Evolutionary conservation across 2,329 filamentous ascomycete species (phyloP).

Genomic region (Sporothrix schenckii): DNA sequence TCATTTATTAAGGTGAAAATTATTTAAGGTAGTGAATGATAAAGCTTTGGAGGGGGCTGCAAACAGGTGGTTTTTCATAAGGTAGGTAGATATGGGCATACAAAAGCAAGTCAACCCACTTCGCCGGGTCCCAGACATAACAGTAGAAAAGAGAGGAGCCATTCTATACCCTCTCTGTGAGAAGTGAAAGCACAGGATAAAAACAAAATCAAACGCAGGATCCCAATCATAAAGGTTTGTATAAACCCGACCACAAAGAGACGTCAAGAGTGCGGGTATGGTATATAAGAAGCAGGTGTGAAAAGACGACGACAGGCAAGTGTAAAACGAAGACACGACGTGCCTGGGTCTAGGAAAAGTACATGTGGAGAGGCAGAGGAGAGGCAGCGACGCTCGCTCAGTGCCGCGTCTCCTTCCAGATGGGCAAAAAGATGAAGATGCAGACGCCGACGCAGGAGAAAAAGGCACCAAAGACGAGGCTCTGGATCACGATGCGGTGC

Average conservation of each 20-base stretch:
- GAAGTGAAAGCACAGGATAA: conserved; percentile 2
- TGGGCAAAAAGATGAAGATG: conserved; percentile 50
- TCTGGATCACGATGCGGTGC: conserved; percentile 51
- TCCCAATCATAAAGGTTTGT: conserved; percentile 13
- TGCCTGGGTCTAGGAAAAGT: conserved; percentile 9
- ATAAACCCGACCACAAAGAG: conserved; percentile 1
- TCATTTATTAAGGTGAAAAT: not conserved
- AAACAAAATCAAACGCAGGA: not conserved
- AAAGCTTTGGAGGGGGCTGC: too few species aligned
- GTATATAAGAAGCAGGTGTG: not conserved
- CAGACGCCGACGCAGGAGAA: conserved; percentile 46
- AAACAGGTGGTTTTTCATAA: not conserved
- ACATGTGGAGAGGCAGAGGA: not conserved
- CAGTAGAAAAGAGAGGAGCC: not conserved
- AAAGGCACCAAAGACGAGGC: conserved; percentile 45
- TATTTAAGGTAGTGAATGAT: not conserved
- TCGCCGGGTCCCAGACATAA: not conserved
- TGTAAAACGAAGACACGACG: not conserved
- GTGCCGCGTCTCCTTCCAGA: conserved; percentile 45
- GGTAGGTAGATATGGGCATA: not conserved
- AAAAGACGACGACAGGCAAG: not conserved
- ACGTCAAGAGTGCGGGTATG: conserved; percentile 16
- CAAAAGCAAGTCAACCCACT: not conserved
- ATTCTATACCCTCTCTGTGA: not conserved
- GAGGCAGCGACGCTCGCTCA: not conserved